A percentile compares a stretch with the other conserved stretches of the same genome.
phyloP scores from a whole-genome alignment of 768 basidiomycete species.

The Fistulinella prunicolor region DNA sequence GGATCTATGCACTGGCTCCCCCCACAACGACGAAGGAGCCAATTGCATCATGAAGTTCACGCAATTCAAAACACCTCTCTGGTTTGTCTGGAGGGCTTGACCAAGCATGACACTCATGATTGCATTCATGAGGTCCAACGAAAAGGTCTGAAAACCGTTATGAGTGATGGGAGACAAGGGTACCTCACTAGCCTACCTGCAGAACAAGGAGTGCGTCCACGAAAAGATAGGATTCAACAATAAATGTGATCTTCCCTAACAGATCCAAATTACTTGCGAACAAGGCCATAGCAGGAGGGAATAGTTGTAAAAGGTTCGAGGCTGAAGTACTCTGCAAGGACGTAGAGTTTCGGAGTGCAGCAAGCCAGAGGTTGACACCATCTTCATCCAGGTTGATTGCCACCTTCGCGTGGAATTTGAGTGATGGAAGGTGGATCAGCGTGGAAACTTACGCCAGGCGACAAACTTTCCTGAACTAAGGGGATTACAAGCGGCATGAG shows the following conservation, averaged over 20 bases:
- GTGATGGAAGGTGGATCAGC: not conserved
- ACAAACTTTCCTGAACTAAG: conserved; percentile 62
- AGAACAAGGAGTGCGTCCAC: conserved; percentile 61
- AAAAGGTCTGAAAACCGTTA: conserved; percentile 43
- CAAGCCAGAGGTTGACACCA: conserved; percentile 70
- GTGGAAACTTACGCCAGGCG: conserved; percentile 44
- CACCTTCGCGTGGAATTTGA: conserved; percentile 41
- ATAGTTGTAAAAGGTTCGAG: conserved; percentile 57
- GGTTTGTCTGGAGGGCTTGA: conserved; percentile 49
- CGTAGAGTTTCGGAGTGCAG: conserved; percentile 63
- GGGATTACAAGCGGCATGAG: conserved; percentile 57
- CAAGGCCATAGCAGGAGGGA: conserved; percentile 59
- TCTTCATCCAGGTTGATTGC: conserved; percentile 76
- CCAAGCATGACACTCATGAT: conserved; percentile 50
- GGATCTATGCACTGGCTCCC: conserved; percentile 65
- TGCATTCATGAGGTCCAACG: conserved; percentile 55
- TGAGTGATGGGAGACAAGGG: conserved; percentile 1
- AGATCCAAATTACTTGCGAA: conserved; percentile 71
- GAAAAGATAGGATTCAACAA: conserved; percentile 79
- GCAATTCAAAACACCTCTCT: conserved; percentile 59
- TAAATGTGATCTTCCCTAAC: conserved; percentile 60
- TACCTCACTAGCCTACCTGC: conserved; percentile 45
- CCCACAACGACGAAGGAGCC: conserved; percentile 65
- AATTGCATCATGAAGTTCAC: conserved; percentile 62
- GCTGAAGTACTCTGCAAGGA: conserved; percentile 48